A percentile compares a stretch with the other conserved stretches of the same genome.
Evolutionary conservation across 331 rosid species (phyloP).

Genomic region (Acacia concinna): DNA sequence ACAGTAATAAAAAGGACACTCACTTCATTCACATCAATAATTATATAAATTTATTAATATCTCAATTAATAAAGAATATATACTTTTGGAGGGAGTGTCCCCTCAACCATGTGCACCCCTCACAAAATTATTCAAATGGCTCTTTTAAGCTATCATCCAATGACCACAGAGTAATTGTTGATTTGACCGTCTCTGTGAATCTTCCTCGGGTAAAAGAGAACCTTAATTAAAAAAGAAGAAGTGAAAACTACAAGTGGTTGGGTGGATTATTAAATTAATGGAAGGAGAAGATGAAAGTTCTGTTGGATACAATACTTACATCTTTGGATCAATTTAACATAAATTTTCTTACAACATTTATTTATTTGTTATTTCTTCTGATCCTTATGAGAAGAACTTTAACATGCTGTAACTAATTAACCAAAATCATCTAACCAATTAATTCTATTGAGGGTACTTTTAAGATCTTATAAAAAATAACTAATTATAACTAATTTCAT

Average conservation of each 20-base stretch:
- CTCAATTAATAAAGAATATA: not conserved
- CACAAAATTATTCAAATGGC: not conserved
- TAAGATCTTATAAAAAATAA: not conserved
- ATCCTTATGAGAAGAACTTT: too few species aligned
- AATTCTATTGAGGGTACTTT: not conserved
- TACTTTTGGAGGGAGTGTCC: conserved; percentile 22
- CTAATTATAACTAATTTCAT: too few species aligned
- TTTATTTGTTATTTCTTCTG: too few species aligned
- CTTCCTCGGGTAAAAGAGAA: not conserved
- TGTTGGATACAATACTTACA: not conserved
- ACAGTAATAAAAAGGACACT: conserved; percentile 18
- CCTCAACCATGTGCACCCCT: conserved; percentile 30
- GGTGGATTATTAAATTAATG: not conserved
- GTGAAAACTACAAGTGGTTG: not conserved
- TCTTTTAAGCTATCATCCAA: not conserved
- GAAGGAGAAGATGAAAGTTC: not conserved
- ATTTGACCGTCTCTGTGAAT: conserved; percentile 7
- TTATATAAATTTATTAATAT: conserved; percentile 5
- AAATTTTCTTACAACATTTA: too few species aligned
- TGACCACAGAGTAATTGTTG: conserved; percentile 12
- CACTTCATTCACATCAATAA: conserved; percentile 21
- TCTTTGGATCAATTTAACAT: not conserved
- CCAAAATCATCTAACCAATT: not conserved
- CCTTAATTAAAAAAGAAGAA: not conserved
- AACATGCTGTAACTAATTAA: not conserved